Evolutionary conservation across 352 stramenopile genomes (phyloP), one percentile per base, ranked within the genome.

Genomic region (Saprolegnia diclina): DNA sequence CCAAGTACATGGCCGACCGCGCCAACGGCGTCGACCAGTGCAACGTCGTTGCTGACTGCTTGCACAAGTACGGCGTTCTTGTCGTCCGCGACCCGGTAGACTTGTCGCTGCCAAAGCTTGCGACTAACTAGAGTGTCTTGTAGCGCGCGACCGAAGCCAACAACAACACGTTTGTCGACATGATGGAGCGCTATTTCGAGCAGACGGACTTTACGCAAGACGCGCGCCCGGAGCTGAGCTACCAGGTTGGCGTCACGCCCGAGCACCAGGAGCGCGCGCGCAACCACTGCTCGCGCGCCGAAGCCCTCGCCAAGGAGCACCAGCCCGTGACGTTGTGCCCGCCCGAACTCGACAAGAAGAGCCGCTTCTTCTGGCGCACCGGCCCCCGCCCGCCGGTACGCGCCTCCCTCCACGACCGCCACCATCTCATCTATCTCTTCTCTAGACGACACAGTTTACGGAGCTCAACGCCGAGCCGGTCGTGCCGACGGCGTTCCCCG

Each of bases 181-280:
- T 97, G 83, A 97, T 98, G 87, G 92, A 98, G 76, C 79, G 75
- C 3, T 98, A 98, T 78, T 98, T 96, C 68, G 87, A 85, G 71
- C 64, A 81, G 24, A 91, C 88, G 52, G 91, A 97, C 73, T 96
- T 95, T 46, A 71, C 84, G 10, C 67, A 88, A 63, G 92, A 98
- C 75, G 90, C 91, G 22, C 88, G 90, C 5, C 89, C 90, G 21
- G 83, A 97, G 72, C 73, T 92, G 50, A 79, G 90, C 71, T 97
- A 91, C 74, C 88, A 97, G 69, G 87, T 97, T 42, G 90, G 90
- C 45, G 90, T 97, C 40, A 97, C 90, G 3, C 88, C 89, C 21
- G 86, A 92, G 56, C 71, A 79, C 26, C 92, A 92, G 67, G 92
- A 98, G 72, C 76, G 80, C 22, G 79, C 92, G 38, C 83, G 90